Evolutionary conservation across 192 early-diverging fungal genomes (phyloP), one percentile per base, ranked within the genome.

Genomic region (Gaertneriomyces semiglobifer): DNA sequence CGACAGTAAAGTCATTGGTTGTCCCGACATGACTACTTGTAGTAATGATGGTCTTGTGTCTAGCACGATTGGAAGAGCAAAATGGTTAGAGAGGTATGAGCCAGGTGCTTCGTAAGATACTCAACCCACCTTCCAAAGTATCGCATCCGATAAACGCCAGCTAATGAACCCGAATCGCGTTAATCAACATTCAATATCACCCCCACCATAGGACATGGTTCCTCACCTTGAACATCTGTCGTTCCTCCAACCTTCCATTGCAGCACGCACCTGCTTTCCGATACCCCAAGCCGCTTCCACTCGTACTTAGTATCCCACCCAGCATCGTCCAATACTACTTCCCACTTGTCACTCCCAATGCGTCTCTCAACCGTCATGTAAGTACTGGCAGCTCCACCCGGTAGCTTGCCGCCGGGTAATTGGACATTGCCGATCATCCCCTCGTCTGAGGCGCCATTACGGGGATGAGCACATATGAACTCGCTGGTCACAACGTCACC

Each of bases 381-480:
- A 11, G 67, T 65, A 4, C 53, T 56, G 44, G 41, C 16, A 33
- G 50, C 58, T 12, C 48, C 62, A 6, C 65, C 65, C 42, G 62
- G 68, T 38, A 60, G 20, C 7, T 7, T 47, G 4, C 47, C 60
- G 12, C 40, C 53, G 11, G 69, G 43, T n/a, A 41, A 25, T 7
- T 52, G 58, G 12, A 41, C 66, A 42, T 51, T 61, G 14, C 44
- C 66, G 3, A 66, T 3, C 9, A 56, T 58, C 18, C 41, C 18
- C 44, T 40, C 6, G 12, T n/a, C 40, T 9, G 65, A 66, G 18
- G 33, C 66, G 39, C 76, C 76, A 62, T 77, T 81, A 1, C 80
- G 59, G 6, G 80, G 80, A 68, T 81, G 80, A 8, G 80, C 76
- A 58, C 80, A 81, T 11, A 55, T 16, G 53, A 79, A 81, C 10